phyloP scores from a whole-genome alignment of 2,329 filamentous ascomycete genomes.

The Phialophora tarda region DNA sequence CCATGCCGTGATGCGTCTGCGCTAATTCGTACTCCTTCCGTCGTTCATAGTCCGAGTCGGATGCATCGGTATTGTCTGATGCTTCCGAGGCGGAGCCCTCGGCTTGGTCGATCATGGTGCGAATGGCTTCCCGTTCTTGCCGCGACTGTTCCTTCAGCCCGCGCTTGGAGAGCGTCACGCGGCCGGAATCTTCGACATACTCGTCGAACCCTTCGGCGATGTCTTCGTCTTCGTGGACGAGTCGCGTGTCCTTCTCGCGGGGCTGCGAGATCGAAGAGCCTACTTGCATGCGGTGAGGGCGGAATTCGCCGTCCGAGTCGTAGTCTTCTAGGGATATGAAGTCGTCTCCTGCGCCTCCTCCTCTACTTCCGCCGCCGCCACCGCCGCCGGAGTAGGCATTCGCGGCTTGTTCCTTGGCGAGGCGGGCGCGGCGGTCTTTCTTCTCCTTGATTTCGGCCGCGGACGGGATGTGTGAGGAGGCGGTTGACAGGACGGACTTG shows the following conservation, averaged over 20 bases:
- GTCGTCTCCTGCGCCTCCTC: conserved; percentile 38
- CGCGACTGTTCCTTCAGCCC: conserved; percentile 51
- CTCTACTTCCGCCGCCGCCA: background rate
- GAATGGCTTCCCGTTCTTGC: conserved; percentile 71
- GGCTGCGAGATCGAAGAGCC: conserved; percentile 43
- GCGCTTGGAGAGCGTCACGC: conserved; percentile 75
- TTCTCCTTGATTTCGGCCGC: conserved; percentile 87
- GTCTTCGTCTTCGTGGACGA: conserved; percentile 87
- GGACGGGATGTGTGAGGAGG: conserved; percentile 67
- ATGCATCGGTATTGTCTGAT: conserved; percentile 49
- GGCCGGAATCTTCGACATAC: conserved; percentile 78
- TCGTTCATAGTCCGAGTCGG: conserved; percentile 66
- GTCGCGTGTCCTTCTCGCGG: conserved; percentile 72
- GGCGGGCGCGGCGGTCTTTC: conserved; percentile 82
- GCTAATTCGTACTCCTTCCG: conserved; percentile 84
- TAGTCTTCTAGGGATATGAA: conserved; percentile 50
- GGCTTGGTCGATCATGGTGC: conserved; percentile 78
- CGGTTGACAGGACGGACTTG: conserved; percentile 45
- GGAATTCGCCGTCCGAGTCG: conserved; percentile 39
- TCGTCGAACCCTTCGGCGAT: conserved; percentile 92
- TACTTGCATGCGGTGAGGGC: conserved; percentile 43
- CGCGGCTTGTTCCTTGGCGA: conserved; percentile 62
- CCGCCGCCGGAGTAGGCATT: background rate
- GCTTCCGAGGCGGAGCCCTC: conserved; percentile 65
- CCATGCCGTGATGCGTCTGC: conserved; percentile 86